Base-by-base conservation (phyloP, 305 asterid genomes). In the Petunia hybrid region DNA sequence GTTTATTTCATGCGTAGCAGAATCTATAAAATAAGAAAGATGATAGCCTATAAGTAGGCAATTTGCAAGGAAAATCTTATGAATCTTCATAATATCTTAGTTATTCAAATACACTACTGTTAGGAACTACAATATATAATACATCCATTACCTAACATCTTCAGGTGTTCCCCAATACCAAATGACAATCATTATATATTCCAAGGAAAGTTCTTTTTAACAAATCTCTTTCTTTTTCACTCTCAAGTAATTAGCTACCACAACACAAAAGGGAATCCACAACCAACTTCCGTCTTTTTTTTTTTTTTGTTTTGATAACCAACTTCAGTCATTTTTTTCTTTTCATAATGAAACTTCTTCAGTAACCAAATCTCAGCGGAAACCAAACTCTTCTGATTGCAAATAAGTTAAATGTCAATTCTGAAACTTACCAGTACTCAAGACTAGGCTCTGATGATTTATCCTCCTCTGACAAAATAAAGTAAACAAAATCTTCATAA, bases 371-470 rank as follows among this genome's bases (percentile, higher is more conserved):
- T 51, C 78, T 73, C 63, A 73, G 4, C 62, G 6, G 63, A 73
- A 73, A 51, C 78, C 63, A 51, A 51, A 73, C 4, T 51, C 46
- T 71, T 71, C 61, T 36, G 63, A 73, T 55, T 53, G 78, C 64
- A 74, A 51, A 38, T 36, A 74, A 36, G 8, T 6, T 36, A 42
- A 53, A 53, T 51, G 78, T 53, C 38, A 74, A 55, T 74, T 74
- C 64, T 43, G 78, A 59, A 43, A 86, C 93, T 69, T 84, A 95
- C 99, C 99, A 96, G 81, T 91, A 96, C 79, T 94, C 99, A 84
- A 96, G 98, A 85, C 98, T 91, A 83, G 97, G 99, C 86, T 94
- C 98, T n/a, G 98, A 96, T 80, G 98, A 89, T 87, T 96, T 96
- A 89, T 94, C 99, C 89, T 96, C 99, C 91, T 96, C 99, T 22